Evolutionary conservation across 1,284 basidiomycete species (phyloP).

Genomic region (Ganoderma leucocontextum): DNA sequence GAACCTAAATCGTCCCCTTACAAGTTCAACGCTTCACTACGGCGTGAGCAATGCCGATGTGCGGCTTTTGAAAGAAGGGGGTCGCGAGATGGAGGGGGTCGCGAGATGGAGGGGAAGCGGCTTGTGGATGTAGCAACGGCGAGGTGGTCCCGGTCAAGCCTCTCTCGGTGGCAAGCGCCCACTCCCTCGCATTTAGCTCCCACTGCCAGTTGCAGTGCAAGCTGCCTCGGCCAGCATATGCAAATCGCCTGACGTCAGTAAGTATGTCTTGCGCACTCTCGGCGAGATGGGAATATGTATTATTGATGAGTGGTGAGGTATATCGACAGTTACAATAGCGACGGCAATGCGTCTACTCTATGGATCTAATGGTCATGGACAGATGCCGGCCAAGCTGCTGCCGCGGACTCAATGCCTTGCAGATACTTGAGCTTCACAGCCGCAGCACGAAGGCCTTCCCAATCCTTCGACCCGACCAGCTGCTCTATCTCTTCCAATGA

Average conservation of each 20-base stretch:
- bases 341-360: background rate
- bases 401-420: constrained; percentile 77
- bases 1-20: constrained; percentile 13
- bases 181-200: background rate
- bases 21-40: constrained; percentile 9
- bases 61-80: constrained; percentile 7
- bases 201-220: too few relatives aligned
- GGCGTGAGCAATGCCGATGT: background rate
- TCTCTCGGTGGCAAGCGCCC: constrained; percentile 12
- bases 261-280: background rate
- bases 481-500: constrained; percentile 57
- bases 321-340: background rate
- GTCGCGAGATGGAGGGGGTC: background rate
- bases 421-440: constrained; percentile 83
- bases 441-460: constrained; percentile 63
- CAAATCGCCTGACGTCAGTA: constrained; percentile 16
- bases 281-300: background rate
- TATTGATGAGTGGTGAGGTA: background rate
- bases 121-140: constrained; percentile 9
- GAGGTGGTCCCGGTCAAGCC: background rate
- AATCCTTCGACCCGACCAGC: constrained; percentile 62
- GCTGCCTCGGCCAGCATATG: too few relatives aligned
- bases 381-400: constrained; percentile 52
- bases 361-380: constrained; percentile 30
- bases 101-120: background rate